These are phyloP conservation scores for Arthroderma uncinatum DNA, from an alignment of 2,329 filamentous ascomycete genomes.

Conservation along the genomic window DNA sequence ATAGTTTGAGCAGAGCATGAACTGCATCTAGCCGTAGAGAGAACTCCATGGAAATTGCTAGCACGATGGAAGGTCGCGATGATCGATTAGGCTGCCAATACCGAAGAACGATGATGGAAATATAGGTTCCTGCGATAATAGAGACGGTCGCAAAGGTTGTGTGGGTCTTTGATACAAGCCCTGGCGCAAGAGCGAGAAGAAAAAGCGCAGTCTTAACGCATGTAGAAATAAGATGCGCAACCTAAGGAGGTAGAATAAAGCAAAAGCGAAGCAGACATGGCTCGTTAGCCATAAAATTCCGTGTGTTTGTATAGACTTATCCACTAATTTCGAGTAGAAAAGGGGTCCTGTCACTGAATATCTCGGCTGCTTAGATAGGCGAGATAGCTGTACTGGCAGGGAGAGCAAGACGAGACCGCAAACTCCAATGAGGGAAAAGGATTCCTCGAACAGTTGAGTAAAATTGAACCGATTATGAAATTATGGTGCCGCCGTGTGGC, in stretches of 20 bases:
- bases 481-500: background rate
- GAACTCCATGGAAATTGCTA: background rate
- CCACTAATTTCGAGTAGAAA: background rate
- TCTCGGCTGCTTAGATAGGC: background rate
- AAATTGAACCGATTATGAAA: background rate
- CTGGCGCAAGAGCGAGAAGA: background rate
- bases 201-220: background rate
- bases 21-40: background rate
- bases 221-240: background rate
- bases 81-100: background rate
- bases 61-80: background rate
- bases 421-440: background rate
- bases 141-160: background rate
- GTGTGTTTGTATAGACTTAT: background rate
- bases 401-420: background rate
- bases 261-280: background rate
- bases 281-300: background rate
- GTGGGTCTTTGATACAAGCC: background rate
- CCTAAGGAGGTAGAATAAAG: too few species aligned
- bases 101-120: background rate
- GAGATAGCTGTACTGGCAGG: background rate
- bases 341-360: background rate
- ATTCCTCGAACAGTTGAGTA: background rate
- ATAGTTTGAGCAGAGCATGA: background rate
- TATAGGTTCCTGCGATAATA: background rate